Conservation (phyloP, 2,329 filamentous ascomycete genomes). For the Hypoxylon sp. region DNA sequence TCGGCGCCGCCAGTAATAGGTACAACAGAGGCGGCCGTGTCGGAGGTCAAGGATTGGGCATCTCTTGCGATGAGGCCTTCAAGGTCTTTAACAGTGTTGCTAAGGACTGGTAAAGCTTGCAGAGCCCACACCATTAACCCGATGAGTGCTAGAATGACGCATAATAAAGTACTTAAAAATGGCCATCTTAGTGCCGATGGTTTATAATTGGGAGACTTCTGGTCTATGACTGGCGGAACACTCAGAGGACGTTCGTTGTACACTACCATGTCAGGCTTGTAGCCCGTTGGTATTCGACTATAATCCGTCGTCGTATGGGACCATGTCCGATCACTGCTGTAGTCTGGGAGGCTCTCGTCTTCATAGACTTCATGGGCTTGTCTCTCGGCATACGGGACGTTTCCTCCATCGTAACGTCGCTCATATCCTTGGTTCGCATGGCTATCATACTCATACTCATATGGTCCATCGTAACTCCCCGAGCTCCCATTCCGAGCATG, state of each 20-base stretch:
- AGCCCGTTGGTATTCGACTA: constrained; percentile 25
- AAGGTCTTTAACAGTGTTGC: constrained; percentile 24
- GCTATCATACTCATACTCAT: constrained; percentile 28
- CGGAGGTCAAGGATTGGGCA: background rate
- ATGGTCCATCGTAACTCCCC: constrained; percentile 8
- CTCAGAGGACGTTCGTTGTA: constrained; percentile 17
- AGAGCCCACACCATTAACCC: constrained; percentile 42
- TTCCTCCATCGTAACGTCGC: constrained; percentile 15
- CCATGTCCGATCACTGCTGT: constrained; percentile 14
- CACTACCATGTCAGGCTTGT: constrained; percentile 31
- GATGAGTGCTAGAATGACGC: constrained; percentile 31
- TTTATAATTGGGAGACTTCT: constrained; percentile 44
- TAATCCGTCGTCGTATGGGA: constrained; percentile 25
- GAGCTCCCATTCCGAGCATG: constrained; percentile 18
- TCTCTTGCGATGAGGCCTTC: constrained; percentile 26
- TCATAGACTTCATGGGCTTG: background rate
- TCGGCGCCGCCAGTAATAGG: constrained; percentile 18
- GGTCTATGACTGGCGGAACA: constrained; percentile 18
- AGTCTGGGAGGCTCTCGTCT: constrained; percentile 8
- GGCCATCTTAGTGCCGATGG: constrained; percentile 46
- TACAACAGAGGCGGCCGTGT: background rate
- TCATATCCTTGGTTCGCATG: constrained; percentile 16
- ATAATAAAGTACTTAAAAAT: constrained; percentile 39
- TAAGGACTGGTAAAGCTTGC: constrained; percentile 36
- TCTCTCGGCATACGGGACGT: background rate